phyloP scores from a whole-genome alignment of 1,139 yeast genomes.

The Geotrichum australiense region DNA sequence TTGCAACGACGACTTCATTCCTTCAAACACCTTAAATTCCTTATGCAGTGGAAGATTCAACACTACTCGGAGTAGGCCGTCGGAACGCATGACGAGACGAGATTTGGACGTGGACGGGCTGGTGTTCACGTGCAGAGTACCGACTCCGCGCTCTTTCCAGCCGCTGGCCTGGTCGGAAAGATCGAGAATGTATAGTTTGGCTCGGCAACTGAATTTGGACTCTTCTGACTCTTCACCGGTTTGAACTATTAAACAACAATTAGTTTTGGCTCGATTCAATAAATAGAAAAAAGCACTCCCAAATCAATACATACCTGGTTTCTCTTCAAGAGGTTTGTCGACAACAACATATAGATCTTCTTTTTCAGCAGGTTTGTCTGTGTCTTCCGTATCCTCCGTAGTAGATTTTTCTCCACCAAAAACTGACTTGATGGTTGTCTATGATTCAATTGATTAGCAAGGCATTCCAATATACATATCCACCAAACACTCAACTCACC shows the following conservation, averaged over 20 bases:
- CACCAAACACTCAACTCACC: conserved; percentile 4
- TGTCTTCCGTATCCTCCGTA: conserved; percentile 15
- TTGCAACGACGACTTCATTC: conserved; percentile 75
- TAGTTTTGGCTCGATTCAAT: background rate
- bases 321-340: conserved; percentile 25
- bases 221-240: conserved; percentile 91
- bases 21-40: conserved; percentile 57
- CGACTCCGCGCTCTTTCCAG: conserved; percentile 96
- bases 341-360: conserved; percentile 27
- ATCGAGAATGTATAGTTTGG: conserved; percentile 73
- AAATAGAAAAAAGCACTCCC: conserved; percentile 43
- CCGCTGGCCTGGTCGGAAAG: conserved; percentile 59
- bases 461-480: background rate
- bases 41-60: conserved; percentile 63
- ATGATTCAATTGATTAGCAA: conserved; percentile 15
- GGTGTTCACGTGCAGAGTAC: conserved; percentile 73
- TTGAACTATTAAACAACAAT: conserved; percentile 51
- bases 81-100: conserved; percentile 85
- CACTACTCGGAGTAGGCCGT: conserved; percentile 75
- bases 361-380: conserved; percentile 20
- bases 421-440: conserved; percentile 8
- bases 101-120: conserved; percentile 35
- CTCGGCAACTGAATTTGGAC: conserved; percentile 60
- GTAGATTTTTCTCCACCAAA: conserved; percentile 11
- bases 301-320: conserved; percentile 35